A percentile compares a stretch with the other conserved stretches of the same genome.
Evolutionary conservation across 164 flowering plant genomes (phyloP).

Genomic region (Hamamelis virginiana): DNA sequence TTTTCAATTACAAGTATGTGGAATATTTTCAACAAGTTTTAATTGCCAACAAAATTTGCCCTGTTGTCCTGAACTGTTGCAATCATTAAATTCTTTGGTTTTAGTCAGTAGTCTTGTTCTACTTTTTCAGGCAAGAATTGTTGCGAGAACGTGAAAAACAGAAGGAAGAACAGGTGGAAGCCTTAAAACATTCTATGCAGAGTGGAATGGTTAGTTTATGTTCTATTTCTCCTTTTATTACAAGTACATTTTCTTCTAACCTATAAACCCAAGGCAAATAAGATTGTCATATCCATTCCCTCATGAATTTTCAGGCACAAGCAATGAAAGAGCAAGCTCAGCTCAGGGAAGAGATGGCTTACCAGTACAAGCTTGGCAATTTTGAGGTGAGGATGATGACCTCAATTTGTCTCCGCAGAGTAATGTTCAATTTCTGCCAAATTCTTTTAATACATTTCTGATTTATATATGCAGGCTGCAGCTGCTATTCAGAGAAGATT

Average conservation of each 20-base stretch:
- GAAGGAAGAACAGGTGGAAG: conserved; percentile 74
- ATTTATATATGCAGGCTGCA: conserved; percentile 59
- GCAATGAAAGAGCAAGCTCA: conserved; percentile 96
- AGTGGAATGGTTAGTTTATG: conserved; percentile 76
- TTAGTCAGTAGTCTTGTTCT: background rate
- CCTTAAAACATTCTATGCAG: conserved; percentile 75
- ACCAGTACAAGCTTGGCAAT: conserved; percentile 87
- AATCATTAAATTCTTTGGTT: too few relatives aligned
- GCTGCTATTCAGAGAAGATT: conserved; percentile 93
- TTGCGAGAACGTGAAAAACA: conserved; percentile 70
- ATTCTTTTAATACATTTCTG: background rate
- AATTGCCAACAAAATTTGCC: too few relatives aligned
- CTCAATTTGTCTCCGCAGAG: background rate
- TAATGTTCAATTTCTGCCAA: background rate
- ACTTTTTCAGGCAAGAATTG: conserved; percentile 69
- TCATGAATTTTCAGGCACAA: conserved; percentile 58
- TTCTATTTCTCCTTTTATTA: background rate
- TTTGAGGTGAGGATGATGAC: conserved; percentile 56
- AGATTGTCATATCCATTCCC: background rate
- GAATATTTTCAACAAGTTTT: too few relatives aligned
- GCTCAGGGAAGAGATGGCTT: conserved; percentile 88
- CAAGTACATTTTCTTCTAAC: background rate
- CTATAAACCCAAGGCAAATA: background rate
- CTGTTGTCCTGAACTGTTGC: too few relatives aligned
- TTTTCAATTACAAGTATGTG: too few relatives aligned